Conservation (phyloP, 164 flowering plant species). For the Amborella trichopoda region DNA sequence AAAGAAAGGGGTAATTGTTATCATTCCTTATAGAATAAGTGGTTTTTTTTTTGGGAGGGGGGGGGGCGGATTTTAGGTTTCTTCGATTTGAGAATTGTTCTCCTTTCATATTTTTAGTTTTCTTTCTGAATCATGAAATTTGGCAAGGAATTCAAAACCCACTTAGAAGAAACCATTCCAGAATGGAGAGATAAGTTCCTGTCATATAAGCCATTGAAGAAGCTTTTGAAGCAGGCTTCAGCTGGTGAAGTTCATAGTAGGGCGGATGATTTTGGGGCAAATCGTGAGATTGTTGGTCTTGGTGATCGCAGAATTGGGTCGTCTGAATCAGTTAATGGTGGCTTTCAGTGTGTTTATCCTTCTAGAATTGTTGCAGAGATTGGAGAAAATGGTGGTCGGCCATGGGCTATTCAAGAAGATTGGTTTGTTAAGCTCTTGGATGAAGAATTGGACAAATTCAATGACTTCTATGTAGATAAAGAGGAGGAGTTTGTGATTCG, state of each 20-base stretch:
- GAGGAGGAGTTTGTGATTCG: slow-evolving; percentile 77
- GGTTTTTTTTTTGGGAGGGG: no score
- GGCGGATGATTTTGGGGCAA: no score
- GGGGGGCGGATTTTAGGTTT: neutral
- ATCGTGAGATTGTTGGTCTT: no score
- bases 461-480: slow-evolving; percentile 77
- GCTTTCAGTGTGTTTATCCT: no score
- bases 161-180: slow-evolving; percentile 69
- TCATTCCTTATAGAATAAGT: no score
- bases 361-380: no score
- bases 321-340: no score
- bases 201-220: slow-evolving; percentile 69
- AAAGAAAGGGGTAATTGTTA: no score
- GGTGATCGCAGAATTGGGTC: no score
- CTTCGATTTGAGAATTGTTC: neutral
- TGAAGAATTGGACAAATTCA: slow-evolving; percentile 71
- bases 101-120: neutral
- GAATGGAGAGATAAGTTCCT: slow-evolving; percentile 87
- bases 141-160: slow-evolving; percentile 67
- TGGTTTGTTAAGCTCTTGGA: slow-evolving; percentile 63
- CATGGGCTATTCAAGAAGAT: slow-evolving; percentile 26
- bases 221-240: slow-evolving; percentile 49
- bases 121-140: slow-evolving; percentile 38
- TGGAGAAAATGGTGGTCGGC: neutral
- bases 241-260: no score